Evolutionary conservation across 1,139 yeast genomes (phyloP).

Genomic region (Diutina neorugosa): DNA sequence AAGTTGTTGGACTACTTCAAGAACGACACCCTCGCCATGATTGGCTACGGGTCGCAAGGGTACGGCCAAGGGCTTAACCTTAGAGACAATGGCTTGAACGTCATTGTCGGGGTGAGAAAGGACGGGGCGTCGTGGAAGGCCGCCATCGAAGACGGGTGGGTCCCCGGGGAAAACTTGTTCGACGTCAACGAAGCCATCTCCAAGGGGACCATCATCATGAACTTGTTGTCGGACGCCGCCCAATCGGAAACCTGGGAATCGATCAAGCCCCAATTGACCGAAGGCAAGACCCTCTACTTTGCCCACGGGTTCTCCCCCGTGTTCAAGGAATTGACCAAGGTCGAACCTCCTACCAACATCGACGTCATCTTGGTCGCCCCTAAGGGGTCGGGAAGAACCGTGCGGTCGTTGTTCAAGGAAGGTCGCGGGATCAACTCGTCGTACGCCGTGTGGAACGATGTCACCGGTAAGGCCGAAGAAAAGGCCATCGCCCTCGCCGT

Average conservation of each 20-base stretch:
- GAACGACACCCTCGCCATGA: slow-evolving; percentile 92
- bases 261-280: slow-evolving; percentile 83
- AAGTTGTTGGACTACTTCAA: slow-evolving; percentile 92
- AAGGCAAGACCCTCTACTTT: slow-evolving; percentile 96
- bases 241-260: slow-evolving; percentile 96
- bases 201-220: slow-evolving; percentile 92
- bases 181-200: slow-evolving; percentile 86
- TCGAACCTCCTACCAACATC: slow-evolving; percentile 86
- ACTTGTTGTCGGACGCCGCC: slow-evolving; percentile 97
- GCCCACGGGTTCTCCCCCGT: slow-evolving; percentile 99
- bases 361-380: slow-evolving; percentile 99
- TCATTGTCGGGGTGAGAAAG: slow-evolving; percentile 96
- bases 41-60: slow-evolving; percentile 99
- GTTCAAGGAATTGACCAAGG: slow-evolving; percentile 93
- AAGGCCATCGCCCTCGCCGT: slow-evolving; percentile 97
- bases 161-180: slow-evolving; percentile 96
- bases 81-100: slow-evolving; percentile 97
- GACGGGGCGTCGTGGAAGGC: slow-evolving; percentile 99
- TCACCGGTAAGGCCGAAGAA: slow-evolving; percentile 98
- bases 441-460: slow-evolving; percentile 98
- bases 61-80: slow-evolving; percentile 99
- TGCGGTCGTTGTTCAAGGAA: slow-evolving; percentile 97
- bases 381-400: slow-evolving; percentile 99
- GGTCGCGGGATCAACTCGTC: slow-evolving; percentile 99
- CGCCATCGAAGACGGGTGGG: slow-evolving; percentile 99